Conservation (phyloP, 228 moss, liverwort and hornwort species). For the Sphagnum fallax region DNA sequence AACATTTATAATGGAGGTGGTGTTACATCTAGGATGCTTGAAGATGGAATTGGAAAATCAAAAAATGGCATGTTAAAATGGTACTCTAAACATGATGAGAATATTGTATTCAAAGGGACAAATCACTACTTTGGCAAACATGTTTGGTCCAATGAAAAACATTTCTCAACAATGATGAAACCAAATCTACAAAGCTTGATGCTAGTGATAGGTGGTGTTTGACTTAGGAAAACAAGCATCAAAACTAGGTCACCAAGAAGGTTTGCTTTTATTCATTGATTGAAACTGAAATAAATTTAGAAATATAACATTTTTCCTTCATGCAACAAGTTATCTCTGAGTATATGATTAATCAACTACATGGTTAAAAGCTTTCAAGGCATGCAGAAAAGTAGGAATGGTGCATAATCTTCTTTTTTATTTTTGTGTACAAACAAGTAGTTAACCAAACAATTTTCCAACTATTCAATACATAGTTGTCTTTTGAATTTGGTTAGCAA, state of each 20-base stretch:
- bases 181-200: conserved; percentile 25
- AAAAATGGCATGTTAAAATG: conserved; percentile 34
- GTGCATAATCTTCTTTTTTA: too few species aligned
- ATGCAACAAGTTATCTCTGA: too few species aligned
- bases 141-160: conserved; percentile 5
- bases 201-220: conserved; percentile 13
- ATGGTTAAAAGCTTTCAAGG: too few species aligned
- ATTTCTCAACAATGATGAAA: conserved; percentile 14
- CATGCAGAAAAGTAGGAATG: too few species aligned
- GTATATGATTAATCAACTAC: too few species aligned
- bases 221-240: conserved; percentile 12
- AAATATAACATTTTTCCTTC: too few species aligned
- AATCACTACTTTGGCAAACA: conserved; percentile 16
- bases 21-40: conserved; percentile 13
- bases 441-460: too few species aligned
- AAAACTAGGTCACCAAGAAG: conserved; percentile 14
- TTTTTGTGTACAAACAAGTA: too few species aligned
- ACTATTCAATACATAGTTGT: too few species aligned
- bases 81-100: conserved; percentile 29
- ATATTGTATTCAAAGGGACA: conserved; percentile 32
- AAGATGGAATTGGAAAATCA: conserved; percentile 10
- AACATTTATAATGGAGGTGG: conserved; percentile 8
- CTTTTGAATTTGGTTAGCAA: too few species aligned
- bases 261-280: conserved; percentile 28
- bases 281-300: too few species aligned